Evolutionary conservation across 192 early-diverging fungal species (phyloP).

Genomic region (Coemansia sp.): DNA sequence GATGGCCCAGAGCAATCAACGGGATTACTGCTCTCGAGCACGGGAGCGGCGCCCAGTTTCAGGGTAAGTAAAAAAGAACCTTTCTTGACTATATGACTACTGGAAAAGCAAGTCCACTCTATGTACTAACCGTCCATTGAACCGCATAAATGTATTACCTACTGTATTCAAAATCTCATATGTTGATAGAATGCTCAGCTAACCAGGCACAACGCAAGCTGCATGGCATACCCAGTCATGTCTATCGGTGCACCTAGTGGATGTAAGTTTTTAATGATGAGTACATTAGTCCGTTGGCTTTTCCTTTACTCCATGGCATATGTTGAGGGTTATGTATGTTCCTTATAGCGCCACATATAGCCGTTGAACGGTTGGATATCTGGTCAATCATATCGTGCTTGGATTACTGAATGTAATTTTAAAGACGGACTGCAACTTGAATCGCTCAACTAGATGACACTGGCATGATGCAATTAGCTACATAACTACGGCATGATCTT

Average conservation of each 20-base stretch:
- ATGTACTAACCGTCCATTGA: background rate
- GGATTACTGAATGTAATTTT: background rate
- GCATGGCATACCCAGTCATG: background rate
- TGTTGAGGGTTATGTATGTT: background rate
- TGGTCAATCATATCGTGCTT: background rate
- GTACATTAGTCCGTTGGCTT: background rate
- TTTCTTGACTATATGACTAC: background rate
- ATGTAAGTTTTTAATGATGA: background rate
- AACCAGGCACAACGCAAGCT: background rate
- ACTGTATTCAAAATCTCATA: too few species aligned
- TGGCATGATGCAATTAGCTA: background rate
- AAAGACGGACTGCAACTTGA: background rate
- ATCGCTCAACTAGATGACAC: background rate
- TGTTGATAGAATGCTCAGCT: background rate
- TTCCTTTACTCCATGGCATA: background rate
- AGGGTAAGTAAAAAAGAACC: background rate
- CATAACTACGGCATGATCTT: background rate
- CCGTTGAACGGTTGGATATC: background rate
- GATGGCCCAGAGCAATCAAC: conserved; percentile 5
- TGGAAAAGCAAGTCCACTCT: background rate
- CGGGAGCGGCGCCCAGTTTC: background rate
- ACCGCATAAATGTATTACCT: too few species aligned
- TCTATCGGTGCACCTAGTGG: background rate
- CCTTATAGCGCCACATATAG: background rate
- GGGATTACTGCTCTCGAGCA: background rate